Evolutionary conservation across 1,139 yeast species (phyloP), one percentile per base, ranked within the genome.

Genomic region (Magnusiomyces magnusii): DNA sequence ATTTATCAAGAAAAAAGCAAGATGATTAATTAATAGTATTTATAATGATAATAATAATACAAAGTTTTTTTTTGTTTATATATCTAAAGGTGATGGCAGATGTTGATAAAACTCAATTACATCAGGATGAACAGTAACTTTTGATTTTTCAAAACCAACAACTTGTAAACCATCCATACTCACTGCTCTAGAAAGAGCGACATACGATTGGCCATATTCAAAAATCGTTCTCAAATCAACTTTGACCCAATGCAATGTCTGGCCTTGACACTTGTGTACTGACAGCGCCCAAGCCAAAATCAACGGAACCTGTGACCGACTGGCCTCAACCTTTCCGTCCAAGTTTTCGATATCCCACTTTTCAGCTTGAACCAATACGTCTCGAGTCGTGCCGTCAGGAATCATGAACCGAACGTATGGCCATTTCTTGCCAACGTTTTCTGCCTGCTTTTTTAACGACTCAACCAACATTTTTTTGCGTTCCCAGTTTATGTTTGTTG

Each of bases 201-300:
- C 97, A 70, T 93, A 93, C 0, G 96, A 96, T 71, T 93, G 99
- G 0, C 99, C 99, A 62, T 84, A 86, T 69, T 92, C 99, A 72
- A 93, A 93, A 0, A 87, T 85, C 60, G 79, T 77, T 47, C 80
- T 77, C 62, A 93, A 76, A 71, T 95, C 96, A 3, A 93, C 96
- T 65, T 82, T 82, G 1, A 90, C 96, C 64, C 82, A 81, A 1
- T 87, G 86, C 55, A 93, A 75, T 0, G 99, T 92, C 71, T 95
- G 99, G 1, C 99, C 99, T 70, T 93, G 99, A 0, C 97, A 86
- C 73, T 93, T 93, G 71, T 93, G 99, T 56, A 93, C 92, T 0
- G 97, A 90, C 51, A 93, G 74, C 0, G 99, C 92, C 97, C 98
- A 93, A 0, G 99, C 96, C 21, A 92, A 75, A 66, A 91, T 86